Evolutionary conservation across 768 basidiomycete species (phyloP), one percentile per base, ranked within the genome.

Genomic region (Phanerodontia chrysosporium): DNA sequence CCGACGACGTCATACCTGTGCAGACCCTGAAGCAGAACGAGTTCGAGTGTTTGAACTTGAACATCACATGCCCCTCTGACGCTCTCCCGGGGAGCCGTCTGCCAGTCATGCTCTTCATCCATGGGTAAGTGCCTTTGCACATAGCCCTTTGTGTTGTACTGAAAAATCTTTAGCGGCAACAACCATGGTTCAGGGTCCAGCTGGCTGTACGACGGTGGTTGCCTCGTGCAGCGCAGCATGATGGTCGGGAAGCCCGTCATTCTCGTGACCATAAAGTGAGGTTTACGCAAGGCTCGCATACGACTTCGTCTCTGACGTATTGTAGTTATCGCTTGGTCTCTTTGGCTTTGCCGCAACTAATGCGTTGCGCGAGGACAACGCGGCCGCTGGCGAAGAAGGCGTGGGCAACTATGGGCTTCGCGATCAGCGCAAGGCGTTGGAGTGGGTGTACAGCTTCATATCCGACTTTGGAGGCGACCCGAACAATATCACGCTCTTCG

Each of bases 41-140:
- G 70, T 89, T 90, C 36, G 86, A 89, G 54, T 92, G 90, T 70
- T 75, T 91, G 24, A 92, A 90, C 67, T 70, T 92, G 60, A 90
- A 89, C 71, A 87, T 92, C 54, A 89, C 88, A n/a, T 81, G 82
- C 57, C 90, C 90, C 10, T 83, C 79, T 25, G 82, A 80, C 18
- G 74, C 84, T 21, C 75, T 71, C 3, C 65, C 79, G 2, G 74
- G 75, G 48, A 85, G 87, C 42, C 78, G 75, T 45, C 61, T 86
- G 16, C 90, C 90, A 6, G 89, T 92, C 63, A 90, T 92, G 89
- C 70, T 90, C 46, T 92, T 89, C 90, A 76, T 92, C n/a, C 90
- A 92, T 73, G 90, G 90, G 89, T 91, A 65, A 45, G 83, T 75
- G 29, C 28, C 18, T 36, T 36, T 6, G n/a, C 27, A 18, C 14